Conservation (phyloP, 257 asterid species). For the Fraxinus excelsior region DNA sequence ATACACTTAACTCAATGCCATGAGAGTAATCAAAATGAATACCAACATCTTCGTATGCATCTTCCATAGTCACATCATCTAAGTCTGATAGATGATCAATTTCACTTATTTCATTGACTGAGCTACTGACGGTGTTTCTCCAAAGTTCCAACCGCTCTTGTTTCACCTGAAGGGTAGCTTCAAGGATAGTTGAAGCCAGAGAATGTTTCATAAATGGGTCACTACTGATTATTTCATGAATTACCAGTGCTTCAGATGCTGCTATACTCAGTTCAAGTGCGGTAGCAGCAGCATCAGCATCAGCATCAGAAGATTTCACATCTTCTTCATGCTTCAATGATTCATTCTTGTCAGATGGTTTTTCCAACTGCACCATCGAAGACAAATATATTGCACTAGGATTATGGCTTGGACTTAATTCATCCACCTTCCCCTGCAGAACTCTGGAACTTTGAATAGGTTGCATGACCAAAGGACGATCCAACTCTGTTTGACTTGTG, state of each 20-base stretch:
- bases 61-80: constrained; percentile 68
- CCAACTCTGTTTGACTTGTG: constrained; percentile 37
- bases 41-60: constrained; percentile 70
- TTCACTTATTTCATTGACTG: constrained; percentile 34
- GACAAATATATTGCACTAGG: constrained; percentile 27
- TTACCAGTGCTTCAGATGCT: constrained; percentile 84
- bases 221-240: constrained; percentile 53
- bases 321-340: constrained; percentile 35
- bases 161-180: constrained; percentile 77
- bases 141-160: constrained; percentile 67
- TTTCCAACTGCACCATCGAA: constrained; percentile 31
- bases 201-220: constrained; percentile 36
- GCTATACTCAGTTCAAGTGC: constrained; percentile 70
- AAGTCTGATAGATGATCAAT: constrained; percentile 51
- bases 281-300: constrained; percentile 44
- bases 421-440: constrained; percentile 30
- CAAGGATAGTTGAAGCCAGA: constrained; percentile 67
- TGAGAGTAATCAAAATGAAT: constrained; percentile 31
- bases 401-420: constrained; percentile 23
- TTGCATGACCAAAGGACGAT: constrained; percentile 24
- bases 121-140: constrained; percentile 28
- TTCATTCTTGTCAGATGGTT: constrained; percentile 30
- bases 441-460: constrained; percentile 35
- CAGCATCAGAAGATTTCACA: constrained; percentile 37
- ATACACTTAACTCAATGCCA: constrained; percentile 38